Conservation (phyloP, 257 asterid genomes). For the Agastache rugosa region DNA sequence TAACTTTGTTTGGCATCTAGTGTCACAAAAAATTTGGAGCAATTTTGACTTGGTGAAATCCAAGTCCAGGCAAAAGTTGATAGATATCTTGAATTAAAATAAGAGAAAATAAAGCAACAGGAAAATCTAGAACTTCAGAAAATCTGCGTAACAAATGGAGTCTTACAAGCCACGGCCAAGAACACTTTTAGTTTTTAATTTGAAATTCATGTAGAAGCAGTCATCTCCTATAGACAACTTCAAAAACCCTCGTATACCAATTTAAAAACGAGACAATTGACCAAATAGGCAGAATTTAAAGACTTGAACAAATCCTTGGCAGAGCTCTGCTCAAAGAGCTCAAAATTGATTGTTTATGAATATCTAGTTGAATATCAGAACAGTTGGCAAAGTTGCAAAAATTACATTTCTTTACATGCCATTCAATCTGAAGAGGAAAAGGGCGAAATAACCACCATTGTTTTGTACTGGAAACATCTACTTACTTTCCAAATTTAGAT, state of each 20-base stretch:
- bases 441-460: neutral
- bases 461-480: neutral
- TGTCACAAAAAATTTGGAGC: neutral
- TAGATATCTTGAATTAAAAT: neutral
- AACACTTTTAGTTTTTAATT: conserved; percentile 6
- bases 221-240: neutral
- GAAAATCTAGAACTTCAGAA: neutral
- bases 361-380: neutral
- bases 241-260: neutral
- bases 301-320: conserved; percentile 8
- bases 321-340: conserved; percentile 10
- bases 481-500: conserved; percentile 18
- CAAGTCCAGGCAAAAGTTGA: neutral
- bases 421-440: conserved; percentile 17
- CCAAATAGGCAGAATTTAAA: conserved; percentile 1
- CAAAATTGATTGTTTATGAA: neutral
- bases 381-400: neutral
- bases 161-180: conserved; percentile 17
- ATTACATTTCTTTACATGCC: neutral
- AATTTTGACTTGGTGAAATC: neutral
- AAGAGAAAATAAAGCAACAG: neutral
- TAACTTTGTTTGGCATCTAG: conserved; percentile 17
- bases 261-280: conserved; percentile 6
- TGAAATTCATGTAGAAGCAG: conserved; percentile 18
- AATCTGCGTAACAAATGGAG: neutral